phyloP scores from a whole-genome alignment of 1,139 yeast species.

The Blastobotrys aristatus region DNA sequence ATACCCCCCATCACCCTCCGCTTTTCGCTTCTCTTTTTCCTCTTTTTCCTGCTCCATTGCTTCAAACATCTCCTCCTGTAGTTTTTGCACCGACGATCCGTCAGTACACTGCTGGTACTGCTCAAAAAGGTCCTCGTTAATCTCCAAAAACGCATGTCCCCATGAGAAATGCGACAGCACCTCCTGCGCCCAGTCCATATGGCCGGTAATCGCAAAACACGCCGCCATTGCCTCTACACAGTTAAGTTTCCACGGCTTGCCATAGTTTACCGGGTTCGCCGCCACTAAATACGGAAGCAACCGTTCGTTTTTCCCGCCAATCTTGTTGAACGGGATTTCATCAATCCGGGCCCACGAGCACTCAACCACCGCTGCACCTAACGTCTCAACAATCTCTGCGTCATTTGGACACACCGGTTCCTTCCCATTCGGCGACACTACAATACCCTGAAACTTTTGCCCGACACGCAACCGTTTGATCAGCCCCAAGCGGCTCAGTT shows the following conservation, averaged over 20 bases:
- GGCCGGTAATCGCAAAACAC: conserved; percentile 92
- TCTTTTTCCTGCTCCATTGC: conserved; percentile 62
- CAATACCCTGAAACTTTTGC: conserved; percentile 84
- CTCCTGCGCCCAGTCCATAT: conserved; percentile 78
- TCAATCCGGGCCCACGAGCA: conserved; percentile 98
- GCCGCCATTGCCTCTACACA: conserved; percentile 99
- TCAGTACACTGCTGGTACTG: conserved; percentile 78
- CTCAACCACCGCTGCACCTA: conserved; percentile 95
- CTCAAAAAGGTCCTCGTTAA: conserved; percentile 73
- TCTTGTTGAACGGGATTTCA: conserved; percentile 88
- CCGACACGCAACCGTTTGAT: conserved; percentile 78
- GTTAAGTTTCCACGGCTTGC: conserved; percentile 91
- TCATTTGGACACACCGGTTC: conserved; percentile 91
- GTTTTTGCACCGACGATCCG: conserved; percentile 62
- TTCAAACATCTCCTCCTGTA: conserved; percentile 72
- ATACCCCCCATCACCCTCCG: conserved; percentile 31
- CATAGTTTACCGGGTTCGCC: conserved; percentile 95
- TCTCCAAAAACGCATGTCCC: conserved; percentile 82
- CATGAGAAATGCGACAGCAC: conserved; percentile 79
- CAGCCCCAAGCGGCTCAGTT: conserved; percentile 80
- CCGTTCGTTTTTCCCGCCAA: conserved; percentile 88
- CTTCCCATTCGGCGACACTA: conserved; percentile 91
- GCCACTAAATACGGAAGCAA: conserved; percentile 89
- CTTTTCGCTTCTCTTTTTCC: conserved; percentile 50
- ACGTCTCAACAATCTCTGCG: conserved; percentile 62